Evolutionary conservation across 495 filamentous ascomycete species (phyloP), one percentile per base, ranked within the genome.

Genomic region (Aspergillus wentii): DNA sequence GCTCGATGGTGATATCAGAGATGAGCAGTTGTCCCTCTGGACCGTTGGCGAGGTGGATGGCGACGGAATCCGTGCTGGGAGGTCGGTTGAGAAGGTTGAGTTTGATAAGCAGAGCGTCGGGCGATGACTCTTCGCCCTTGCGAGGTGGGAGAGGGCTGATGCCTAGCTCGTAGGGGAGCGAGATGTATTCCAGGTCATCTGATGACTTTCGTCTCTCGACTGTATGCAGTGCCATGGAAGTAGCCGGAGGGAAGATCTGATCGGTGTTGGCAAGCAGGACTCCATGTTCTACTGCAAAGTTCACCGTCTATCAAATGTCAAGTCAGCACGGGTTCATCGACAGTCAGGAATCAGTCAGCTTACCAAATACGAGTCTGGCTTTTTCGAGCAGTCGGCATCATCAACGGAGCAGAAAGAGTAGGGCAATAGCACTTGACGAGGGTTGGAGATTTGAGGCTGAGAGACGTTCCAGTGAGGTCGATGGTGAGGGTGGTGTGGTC

Each of bases 41-140:
- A 30, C 41, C 57, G 2, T 79, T 67, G 4, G 77, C 54, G 5
- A 83, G 53, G 19, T 66, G 72, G 2, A 83, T 61, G 0, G 74
- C 43, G 17, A 54, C 33, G 16, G 19, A 3, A 49, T 80, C 72
- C 51, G 80, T 75, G 38, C 76, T 77, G 29, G 80, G 78, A 17
- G 76, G 78, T 30, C 62, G 62, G 47, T 59, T 57, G 3, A 54
- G 44, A 15, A 37, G 30, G 33, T 62, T 52, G 26, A 59, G 35
- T 2, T n/a, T n/a, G n/a, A n/a, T n/a, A 64, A 43, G 5, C 50
- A 42, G 11, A 68, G 17, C 7, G 46, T 48, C 7, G 64, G 42
- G 9, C 45, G 49, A 15, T 56, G n/a, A 51, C n/a, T 59, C 43
- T 4, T 49, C 50, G n/a, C 46, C 49, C 0, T 39, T 35, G 5